Evolutionary conservation across 2,329 filamentous ascomycete genomes (phyloP).

Genomic region (Aspergillus pseudoviridinutans): DNA sequence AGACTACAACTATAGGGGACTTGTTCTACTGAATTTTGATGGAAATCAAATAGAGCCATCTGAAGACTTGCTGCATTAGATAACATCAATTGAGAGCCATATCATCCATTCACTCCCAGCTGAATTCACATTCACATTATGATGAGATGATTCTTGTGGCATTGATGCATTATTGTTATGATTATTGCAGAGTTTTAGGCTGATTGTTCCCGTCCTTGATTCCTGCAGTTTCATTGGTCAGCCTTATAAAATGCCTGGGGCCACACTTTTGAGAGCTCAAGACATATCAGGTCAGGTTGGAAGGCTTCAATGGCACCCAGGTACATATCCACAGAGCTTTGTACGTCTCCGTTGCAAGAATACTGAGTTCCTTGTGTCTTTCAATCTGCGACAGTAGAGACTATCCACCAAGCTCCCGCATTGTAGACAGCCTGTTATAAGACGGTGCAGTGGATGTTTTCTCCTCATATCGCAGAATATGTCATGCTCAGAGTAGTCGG

Average conservation of each 20-base stretch:
- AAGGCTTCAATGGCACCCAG: not conserved
- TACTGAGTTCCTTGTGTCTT: not conserved
- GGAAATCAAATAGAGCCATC: not conserved
- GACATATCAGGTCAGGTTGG: not conserved
- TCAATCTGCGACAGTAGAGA: not conserved
- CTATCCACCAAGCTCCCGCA: not conserved
- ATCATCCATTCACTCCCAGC: not conserved
- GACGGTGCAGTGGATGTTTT: not conserved
- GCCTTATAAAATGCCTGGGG: not conserved
- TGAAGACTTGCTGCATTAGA: not conserved
- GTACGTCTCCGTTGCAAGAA: not conserved
- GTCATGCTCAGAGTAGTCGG: not conserved
- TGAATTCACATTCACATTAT: not conserved
- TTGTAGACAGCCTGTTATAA: not conserved
- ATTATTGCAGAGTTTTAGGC: not conserved
- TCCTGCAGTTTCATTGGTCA: not conserved
- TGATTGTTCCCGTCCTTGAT: not conserved
- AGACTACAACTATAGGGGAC: too few species aligned
- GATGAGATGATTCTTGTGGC: not conserved
- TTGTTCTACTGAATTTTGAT: not conserved
- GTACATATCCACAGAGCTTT: not conserved
- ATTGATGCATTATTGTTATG: not conserved
- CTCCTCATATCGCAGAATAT: not conserved
- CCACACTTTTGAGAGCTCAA: not conserved
- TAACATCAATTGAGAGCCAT: not conserved